A percentile compares a stretch with the other conserved stretches of the same genome.
Conservation (phyloP, 1,284 basidiomycete genomes). For the Phenoliferia sp. region DNA sequence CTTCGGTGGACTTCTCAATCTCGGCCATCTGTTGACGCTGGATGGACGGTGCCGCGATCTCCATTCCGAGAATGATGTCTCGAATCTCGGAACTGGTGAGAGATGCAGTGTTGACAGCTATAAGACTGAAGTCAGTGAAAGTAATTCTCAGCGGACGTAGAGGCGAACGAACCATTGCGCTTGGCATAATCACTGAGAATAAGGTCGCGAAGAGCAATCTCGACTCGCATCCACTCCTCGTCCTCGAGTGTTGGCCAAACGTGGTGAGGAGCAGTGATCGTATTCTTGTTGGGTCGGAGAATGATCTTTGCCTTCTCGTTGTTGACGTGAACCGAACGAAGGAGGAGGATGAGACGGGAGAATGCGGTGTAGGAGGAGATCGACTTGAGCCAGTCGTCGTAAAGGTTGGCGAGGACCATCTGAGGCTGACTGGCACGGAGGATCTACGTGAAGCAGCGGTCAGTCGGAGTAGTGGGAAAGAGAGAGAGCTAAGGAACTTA, state of each 20-base stretch:
- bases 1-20: conserved; percentile 91
- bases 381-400: conserved; percentile 98
- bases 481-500: conserved; percentile 16
- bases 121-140: neutral
- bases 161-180: conserved; percentile 60
- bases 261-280: conserved; percentile 92
- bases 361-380: conserved; percentile 99
- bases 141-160: neutral
- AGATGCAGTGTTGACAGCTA: conserved; percentile 89
- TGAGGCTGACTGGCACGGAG: conserved; percentile 93
- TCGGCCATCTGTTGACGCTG: conserved; percentile 99
- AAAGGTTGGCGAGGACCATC: conserved; percentile 97
- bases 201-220: conserved; percentile 72
- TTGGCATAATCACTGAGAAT: conserved; percentile 86
- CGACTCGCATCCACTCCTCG: conserved; percentile 99
- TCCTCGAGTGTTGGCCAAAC: conserved; percentile 94
- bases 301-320: conserved; percentile 92
- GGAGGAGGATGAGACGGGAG: conserved; percentile 89
- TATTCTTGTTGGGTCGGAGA: conserved; percentile 55
- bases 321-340: conserved; percentile 97
- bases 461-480: conserved; percentile 5
- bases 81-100: conserved; percentile 93
- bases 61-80: conserved; percentile 94
- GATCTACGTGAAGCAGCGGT: conserved; percentile 20
- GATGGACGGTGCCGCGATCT: conserved; percentile 73